Percentiles rank a stretch among this genome's conserved stretches.
phyloP scores from a whole-genome alignment of 768 basidiomycete genomes.

The Tylopilus balloui region DNA sequence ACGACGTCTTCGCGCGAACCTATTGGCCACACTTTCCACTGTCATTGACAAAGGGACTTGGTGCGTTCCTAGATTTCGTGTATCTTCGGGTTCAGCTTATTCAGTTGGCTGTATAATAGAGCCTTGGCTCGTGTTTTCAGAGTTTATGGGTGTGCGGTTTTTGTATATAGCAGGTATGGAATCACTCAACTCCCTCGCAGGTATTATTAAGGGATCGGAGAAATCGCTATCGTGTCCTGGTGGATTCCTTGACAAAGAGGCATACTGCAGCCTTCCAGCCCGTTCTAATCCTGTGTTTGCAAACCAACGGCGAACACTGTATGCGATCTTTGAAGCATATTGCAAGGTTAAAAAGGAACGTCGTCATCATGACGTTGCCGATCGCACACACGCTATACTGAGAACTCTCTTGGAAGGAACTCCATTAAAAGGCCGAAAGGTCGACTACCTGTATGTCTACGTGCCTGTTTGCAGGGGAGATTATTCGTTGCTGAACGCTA shows the following conservation, averaged over 20 bases:
- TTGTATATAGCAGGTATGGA: not conserved
- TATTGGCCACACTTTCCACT: conserved; percentile 64
- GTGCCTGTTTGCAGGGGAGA: not conserved
- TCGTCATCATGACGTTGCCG: conserved; percentile 53
- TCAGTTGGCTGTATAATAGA: conserved; percentile 35
- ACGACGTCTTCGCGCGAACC: conserved; percentile 40
- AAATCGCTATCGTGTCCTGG: conserved; percentile 34
- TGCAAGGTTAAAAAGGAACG: conserved; percentile 39
- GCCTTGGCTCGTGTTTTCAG: conserved; percentile 57
- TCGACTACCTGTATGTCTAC: conserved; percentile 52
- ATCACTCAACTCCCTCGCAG: conserved; percentile 19
- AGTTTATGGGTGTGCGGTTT: conserved; percentile 52
- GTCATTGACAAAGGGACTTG: conserved; percentile 45
- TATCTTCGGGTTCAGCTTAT: not conserved
- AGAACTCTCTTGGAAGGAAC: conserved; percentile 27
- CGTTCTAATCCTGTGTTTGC: conserved; percentile 55
- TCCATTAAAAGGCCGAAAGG: conserved; percentile 36
- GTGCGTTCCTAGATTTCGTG: conserved; percentile 30
- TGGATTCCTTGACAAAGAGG: conserved; percentile 39
- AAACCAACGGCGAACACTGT: conserved; percentile 43
- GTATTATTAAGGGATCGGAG: conserved; percentile 70
- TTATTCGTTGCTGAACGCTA: not conserved
- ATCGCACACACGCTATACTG: conserved; percentile 56
- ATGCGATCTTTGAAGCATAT: conserved; percentile 53
- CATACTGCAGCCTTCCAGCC: conserved; percentile 47